These are phyloP conservation scores for Chenopodium berlandieri DNA, from an alignment of 148 eudicot species.

Conservation along the genomic window DNA sequence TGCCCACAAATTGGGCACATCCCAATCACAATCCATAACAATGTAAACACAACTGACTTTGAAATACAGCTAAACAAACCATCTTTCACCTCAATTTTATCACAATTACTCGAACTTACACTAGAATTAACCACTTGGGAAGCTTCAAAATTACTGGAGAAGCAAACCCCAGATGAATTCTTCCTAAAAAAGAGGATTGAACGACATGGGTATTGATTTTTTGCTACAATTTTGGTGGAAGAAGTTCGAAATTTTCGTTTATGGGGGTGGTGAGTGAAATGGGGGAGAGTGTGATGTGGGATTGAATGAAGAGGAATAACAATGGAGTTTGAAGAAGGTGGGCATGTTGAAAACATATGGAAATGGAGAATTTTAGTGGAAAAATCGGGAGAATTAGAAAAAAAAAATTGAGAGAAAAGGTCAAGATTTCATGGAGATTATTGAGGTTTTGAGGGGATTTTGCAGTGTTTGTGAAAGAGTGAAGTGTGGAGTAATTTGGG, in stretches of 20 bases:
- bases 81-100: slow-evolving; percentile 17
- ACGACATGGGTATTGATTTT: slow-evolving; percentile 11
- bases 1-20: slow-evolving; percentile 51
- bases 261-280: slow-evolving; percentile 23
- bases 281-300: slow-evolving; percentile 18
- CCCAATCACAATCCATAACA: slow-evolving; percentile 54
- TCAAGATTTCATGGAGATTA: slow-evolving; percentile 22
- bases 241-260: slow-evolving; percentile 16
- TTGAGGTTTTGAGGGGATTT: background rate
- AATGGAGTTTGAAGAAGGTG: slow-evolving; percentile 26
- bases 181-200: slow-evolving; percentile 10
- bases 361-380: background rate
- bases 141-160: slow-evolving; percentile 15
- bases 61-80: slow-evolving; percentile 30
- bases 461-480: background rate
- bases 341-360: slow-evolving; percentile 30
- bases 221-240: slow-evolving; percentile 5
- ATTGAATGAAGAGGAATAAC: slow-evolving; percentile 20
- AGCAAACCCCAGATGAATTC: slow-evolving; percentile 25
- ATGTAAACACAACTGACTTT: slow-evolving; percentile 41
- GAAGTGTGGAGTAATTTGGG: slow-evolving; percentile 1
- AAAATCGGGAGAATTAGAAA: background rate
- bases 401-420: slow-evolving; percentile 1
- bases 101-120: background rate
- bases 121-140: slow-evolving; percentile 15